Conservation (phyloP, 305 asterid species). For the Fraxinus dipetala region DNA sequence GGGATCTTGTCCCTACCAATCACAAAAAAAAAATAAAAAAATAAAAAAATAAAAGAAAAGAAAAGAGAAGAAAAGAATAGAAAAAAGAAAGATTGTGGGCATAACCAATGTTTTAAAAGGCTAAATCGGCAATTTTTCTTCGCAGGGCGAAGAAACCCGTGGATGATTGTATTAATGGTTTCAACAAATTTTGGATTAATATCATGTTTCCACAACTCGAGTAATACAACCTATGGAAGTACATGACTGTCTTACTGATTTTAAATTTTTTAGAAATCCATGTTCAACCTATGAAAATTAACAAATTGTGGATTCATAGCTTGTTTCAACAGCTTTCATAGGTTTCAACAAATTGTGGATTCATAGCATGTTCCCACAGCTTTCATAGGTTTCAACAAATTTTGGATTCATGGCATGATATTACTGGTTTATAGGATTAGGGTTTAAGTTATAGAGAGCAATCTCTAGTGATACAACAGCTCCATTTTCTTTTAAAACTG, state of each 20-base stretch:
- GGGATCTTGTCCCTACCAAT: neutral
- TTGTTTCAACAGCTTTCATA: neutral
- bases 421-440: neutral
- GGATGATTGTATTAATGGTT: neutral
- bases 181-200: neutral
- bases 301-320: neutral
- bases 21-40: neutral
- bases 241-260: neutral
- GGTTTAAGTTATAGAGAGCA: neutral
- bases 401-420: neutral
- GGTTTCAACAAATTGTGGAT: neutral
- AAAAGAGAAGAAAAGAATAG: neutral
- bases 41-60: neutral
- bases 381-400: neutral
- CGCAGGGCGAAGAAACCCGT: neutral
- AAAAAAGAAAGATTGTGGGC: neutral
- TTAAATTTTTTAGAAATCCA: neutral
- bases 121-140: neutral
- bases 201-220: neutral
- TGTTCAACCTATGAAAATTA: neutral
- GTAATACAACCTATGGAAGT: neutral
- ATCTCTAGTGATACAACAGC: neutral
- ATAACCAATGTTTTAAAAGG: neutral
- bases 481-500: neutral
- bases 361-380: neutral